Base-by-base conservation (phyloP, 345 rosid species). In the Euphorbia peplus region DNA sequence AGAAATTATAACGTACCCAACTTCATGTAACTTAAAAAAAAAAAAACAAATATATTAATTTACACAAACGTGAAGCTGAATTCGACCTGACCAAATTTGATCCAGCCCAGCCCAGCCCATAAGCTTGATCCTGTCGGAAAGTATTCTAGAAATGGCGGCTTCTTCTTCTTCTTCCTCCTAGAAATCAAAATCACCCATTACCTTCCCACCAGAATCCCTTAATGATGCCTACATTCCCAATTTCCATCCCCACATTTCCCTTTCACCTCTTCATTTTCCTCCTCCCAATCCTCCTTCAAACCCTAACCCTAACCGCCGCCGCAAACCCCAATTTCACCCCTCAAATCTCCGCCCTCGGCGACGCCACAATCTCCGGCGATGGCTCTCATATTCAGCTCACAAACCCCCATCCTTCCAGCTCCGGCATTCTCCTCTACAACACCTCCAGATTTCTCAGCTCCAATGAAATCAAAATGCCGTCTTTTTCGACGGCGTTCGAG, bases 401-500 rank as follows among this genome's bases (percentile, higher is more conserved):
- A 4, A 54, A 55, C 67, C 65, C 72, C 1, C 11, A 63, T 21
- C 70, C 75, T 8, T 72, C 80, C 58, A 82, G 80, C 68, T 77
- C 79, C 8, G 82, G 84, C 6, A 70, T 83, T 51, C 69, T 82
- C 19, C 25, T 74, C 37, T 67, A 63, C 60, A 70, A 79, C 14
- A 53, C 86, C 63, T 75, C 86, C 80, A 80, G 69, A 70, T 68
- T 82, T 46, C 50, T 44, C 13, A 57, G 64, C 21, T 55, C 70
- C 25, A 56, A 42, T 61, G 28, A 42, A 60, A 57, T 68, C 66
- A 44, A 69, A 42, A 57, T 66, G 63, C 41, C 61, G 15, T 80
- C 90, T 22, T 84, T 85, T 65, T 68, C 82, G 41, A 70, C 84
- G 11, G 81, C 76, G 30, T 76, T 82, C 68, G 30, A 79, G 12